Evolutionary conservation across 202 grass and related monocot genomes (phyloP), one percentile per base, ranked within the genome.

Genomic region (Dendrocalamus latiflorus): DNA sequence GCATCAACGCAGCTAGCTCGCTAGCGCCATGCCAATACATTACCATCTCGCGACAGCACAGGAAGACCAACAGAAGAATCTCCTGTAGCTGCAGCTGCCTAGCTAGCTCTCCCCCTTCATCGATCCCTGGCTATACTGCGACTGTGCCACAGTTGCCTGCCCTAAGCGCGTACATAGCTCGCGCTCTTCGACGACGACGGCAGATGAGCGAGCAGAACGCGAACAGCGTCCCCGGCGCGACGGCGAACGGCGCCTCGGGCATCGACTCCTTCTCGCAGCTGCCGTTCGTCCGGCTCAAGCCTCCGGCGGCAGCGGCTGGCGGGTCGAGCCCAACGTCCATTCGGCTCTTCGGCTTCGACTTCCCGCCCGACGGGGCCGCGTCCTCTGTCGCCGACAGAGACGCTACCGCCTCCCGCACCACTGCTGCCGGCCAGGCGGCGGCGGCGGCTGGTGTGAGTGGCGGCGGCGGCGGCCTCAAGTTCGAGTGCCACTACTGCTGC

Each of bases 251-350:
- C 30, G 65, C 80, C 57, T 34, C 77, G 42, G 76, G 56, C 88
- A 87, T 95, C 74, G 83, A 91, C 80, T 93, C 86, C 9, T 95
- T 95, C 78, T 95, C 93, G 2, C 88, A 95, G 84, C 86, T 95
- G 33, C 93, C 90, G 1, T 91, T 91, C 73, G 75, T 89, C 11
- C 88, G 88, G 14, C 77, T 76, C 33, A 89, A 58, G 75, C 54
- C 77, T 37, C 47, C 68, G 51, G 15, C 48, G 26, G 43, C 25
- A 9, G 41, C 77, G 9, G 74, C 61, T 8, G 39, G 70, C 64
- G 67, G 67, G 3, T 76, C 62, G 21, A 90, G 77, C 20, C 71
- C 81, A 44, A 55, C 84, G 67, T 51, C 93, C 50, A 91, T 95
- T 74, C 93, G 90, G 14, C 90, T 95, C 30, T 97, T 97, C 65